Evolutionary conservation across 2,329 filamentous ascomycete genomes (phyloP).

Genomic region (Aschersonia sp.): DNA sequence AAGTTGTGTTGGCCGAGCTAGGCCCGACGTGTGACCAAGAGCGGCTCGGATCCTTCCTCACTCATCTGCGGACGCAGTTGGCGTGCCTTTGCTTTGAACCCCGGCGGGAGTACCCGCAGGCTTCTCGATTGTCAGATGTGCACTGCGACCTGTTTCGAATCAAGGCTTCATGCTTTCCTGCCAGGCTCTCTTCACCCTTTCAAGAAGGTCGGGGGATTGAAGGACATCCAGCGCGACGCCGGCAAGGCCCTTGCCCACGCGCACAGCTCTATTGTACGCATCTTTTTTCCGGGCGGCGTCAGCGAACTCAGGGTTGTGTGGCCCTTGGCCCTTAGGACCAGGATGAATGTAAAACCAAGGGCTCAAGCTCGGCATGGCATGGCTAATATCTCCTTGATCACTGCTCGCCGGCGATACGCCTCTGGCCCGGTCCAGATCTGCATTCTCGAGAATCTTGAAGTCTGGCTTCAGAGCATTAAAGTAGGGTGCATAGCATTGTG

Average conservation of each 20-base stretch:
- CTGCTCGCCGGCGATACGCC: slow-evolving; percentile 35
- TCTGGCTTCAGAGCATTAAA: slow-evolving; percentile 24
- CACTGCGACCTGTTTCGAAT: not conserved
- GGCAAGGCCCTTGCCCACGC: slow-evolving; percentile 22
- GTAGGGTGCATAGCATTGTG: slow-evolving; percentile 25
- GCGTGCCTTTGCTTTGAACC: not conserved
- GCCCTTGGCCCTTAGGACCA: slow-evolving; percentile 17
- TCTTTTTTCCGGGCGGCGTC: slow-evolving; percentile 30
- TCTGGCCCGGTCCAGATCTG: slow-evolving; percentile 23
- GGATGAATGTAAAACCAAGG: slow-evolving; percentile 34
- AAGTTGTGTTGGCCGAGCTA: no score
- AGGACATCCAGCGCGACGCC: not conserved
- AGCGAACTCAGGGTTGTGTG: slow-evolving; percentile 38
- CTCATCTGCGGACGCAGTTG: no score
- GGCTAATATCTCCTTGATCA: slow-evolving; percentile 43
- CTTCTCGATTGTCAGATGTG: not conserved
- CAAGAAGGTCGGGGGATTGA: not conserved
- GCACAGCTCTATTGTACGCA: slow-evolving; percentile 25
- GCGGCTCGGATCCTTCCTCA: no score
- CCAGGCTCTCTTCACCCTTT: not conserved
- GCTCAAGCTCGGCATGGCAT: slow-evolving; percentile 39
- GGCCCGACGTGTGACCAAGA: no score
- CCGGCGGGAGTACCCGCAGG: not conserved
- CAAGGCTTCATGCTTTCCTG: not conserved
- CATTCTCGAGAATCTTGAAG: slow-evolving; percentile 18